Evolutionary conservation across 495 filamentous ascomycete species (phyloP).

Genomic region (Podospora didyma): DNA sequence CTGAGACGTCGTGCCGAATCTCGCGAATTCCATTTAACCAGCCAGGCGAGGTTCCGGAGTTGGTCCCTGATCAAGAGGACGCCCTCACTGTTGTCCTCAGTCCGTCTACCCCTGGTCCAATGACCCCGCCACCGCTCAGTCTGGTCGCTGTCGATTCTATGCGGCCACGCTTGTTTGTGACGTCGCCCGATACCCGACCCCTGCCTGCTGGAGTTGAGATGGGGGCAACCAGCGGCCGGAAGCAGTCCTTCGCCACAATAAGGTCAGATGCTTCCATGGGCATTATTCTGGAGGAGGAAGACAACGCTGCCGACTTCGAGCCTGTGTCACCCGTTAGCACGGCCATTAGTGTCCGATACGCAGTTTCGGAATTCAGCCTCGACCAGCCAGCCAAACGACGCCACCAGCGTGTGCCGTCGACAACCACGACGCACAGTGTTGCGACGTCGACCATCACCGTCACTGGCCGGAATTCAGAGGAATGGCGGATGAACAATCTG

Average conservation of each 20-base stretch:
- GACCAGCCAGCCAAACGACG: slow-evolving; percentile 2
- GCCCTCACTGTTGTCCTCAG: background rate
- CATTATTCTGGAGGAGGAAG: slow-evolving; percentile 16
- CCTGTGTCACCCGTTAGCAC: slow-evolving; percentile 15
- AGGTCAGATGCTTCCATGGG: slow-evolving; percentile 1
- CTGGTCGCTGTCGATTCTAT: slow-evolving; percentile 6
- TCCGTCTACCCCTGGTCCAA: slow-evolving; percentile 3
- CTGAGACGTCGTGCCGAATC: slow-evolving; percentile 8
- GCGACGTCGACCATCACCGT: background rate
- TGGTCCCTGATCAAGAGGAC: slow-evolving; percentile 15
- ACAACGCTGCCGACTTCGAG: slow-evolving; percentile 1
- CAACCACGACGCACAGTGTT: background rate
- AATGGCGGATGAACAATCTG: slow-evolving; percentile 7
- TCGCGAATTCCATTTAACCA: slow-evolving; percentile 8
- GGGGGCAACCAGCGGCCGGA: background rate
- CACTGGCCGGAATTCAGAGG: slow-evolving; percentile 3
- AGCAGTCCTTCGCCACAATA: background rate
- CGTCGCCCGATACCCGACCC: slow-evolving; percentile 7
- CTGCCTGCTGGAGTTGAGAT: background rate
- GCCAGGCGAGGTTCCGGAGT: background rate
- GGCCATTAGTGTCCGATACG: slow-evolving; percentile 6
- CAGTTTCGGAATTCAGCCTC: background rate
- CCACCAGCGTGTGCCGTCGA: background rate
- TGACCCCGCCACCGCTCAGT: background rate
- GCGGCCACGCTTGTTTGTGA: slow-evolving; percentile 7